These are phyloP conservation scores for Collybiopsis confluens DNA, from an alignment of 768 basidiomycete species.

Conservation along the genomic window DNA sequence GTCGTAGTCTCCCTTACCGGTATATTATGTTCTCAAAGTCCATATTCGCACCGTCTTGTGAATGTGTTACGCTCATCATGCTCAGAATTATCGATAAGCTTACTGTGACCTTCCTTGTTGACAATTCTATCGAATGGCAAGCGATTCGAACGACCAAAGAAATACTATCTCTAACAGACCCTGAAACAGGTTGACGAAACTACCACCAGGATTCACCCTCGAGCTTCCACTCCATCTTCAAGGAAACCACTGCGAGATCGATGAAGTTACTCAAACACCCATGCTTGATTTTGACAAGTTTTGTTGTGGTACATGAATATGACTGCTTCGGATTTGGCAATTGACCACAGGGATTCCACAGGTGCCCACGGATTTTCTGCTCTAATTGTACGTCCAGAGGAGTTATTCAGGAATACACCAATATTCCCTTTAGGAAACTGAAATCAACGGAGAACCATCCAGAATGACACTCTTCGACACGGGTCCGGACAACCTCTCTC, in stretches of 20 bases:
- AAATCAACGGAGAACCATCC: conserved; percentile 35
- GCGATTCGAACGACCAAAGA: neutral
- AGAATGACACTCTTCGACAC: conserved; percentile 77
- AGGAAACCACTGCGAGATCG: conserved; percentile 39
- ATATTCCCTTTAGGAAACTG: conserved; percentile 45
- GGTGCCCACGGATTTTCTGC: conserved; percentile 86
- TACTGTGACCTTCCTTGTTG: conserved; percentile 64
- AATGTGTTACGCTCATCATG: neutral
- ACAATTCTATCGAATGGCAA: conserved; percentile 79
- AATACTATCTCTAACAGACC: neutral
- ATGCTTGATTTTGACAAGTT: conserved; percentile 70
- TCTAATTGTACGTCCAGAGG: conserved; percentile 51
- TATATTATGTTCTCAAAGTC: no score
- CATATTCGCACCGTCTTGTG: neutral
- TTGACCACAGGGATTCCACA: conserved; percentile 20
- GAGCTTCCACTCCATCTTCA: conserved; percentile 63
- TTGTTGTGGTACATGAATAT: conserved; percentile 47
- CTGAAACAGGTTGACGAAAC: conserved; percentile 69
- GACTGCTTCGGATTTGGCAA: neutral
- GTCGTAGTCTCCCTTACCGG: no score
- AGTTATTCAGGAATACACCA: neutral
- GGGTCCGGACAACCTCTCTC: conserved; percentile 72
- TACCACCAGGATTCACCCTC: conserved; percentile 75
- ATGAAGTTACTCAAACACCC: conserved; percentile 46
- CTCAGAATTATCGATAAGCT: conserved; percentile 30